Base-by-base conservation (phyloP, 768 basidiomycete species). In the Epithele typhae region DNA sequence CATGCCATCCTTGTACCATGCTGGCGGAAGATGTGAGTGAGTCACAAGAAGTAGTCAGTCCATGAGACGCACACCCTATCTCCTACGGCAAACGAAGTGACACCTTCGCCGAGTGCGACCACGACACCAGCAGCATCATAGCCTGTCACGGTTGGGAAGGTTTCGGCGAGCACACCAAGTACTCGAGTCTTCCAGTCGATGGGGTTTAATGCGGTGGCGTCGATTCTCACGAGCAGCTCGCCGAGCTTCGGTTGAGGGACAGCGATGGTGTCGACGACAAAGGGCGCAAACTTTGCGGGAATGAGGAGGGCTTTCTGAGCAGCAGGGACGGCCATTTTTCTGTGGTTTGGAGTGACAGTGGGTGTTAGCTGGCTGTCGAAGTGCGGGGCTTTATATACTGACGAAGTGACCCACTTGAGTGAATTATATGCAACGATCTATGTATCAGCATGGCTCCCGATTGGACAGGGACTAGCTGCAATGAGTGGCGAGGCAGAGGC, bases 141-240 rank as follows among this genome's bases (percentile, higher is more conserved):
- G 3, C 64, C 64, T 8, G 58, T 25, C 15, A 62, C 40, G 15
- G 49, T 41, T 5, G 57, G 64, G 49, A 33, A 64, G 19, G 48
- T 12, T 19, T 56, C 40, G 27, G 57, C 45, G 48, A 59, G 47
- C n/a, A 55, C n/a, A 33, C 49, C 52, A 42, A 54, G 45, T 40
- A 53, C 49, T 54, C 55, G 8, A 19, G 53, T 51, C 33, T 45
- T 48, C 48, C 52, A 56, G 34, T 56, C 55, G 14, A 53, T 38
- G 17, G 77, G 78, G 54, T 79, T 77, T 9, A 79, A 64, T 2
- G 65, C 72, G 4, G 61, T 56, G 0, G 71, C 53, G 32, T 66
- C 53, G 39, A 74, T 45, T 49, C 70, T 67, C 45, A 77, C 62
- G 42, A 78, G 62, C 12, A 77, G 40, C 47, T 78, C 64, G 7